A percentile compares a stretch with the other conserved stretches of the same genome.
These are phyloP conservation scores for Eucalyptus marginata DNA, from an alignment of 345 rosid species.

Conservation along the genomic window DNA sequence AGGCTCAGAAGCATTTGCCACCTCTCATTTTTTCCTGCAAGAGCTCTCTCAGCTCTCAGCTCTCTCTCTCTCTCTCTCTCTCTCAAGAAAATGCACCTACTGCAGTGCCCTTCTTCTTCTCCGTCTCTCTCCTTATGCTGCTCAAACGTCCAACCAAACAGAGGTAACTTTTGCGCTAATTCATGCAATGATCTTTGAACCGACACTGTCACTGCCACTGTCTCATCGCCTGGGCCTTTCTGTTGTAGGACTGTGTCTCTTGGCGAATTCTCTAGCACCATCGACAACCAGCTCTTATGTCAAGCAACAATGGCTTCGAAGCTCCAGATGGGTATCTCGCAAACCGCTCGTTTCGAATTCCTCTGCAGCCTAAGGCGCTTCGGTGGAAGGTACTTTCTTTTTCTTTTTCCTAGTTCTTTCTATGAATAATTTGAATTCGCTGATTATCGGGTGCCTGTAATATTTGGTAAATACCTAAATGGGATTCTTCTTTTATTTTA, in stretches of 20 bases:
- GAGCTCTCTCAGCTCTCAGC: no score
- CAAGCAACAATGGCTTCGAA: neutral
- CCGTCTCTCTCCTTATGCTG: neutral
- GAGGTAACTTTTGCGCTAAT: neutral
- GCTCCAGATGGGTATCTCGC: neutral
- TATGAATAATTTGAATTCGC: neutral
- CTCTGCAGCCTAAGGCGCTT: constrained; percentile 25
- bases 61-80: no score
- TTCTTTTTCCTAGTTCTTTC: neutral
- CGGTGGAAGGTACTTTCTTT: constrained; percentile 37
- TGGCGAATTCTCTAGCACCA: neutral
- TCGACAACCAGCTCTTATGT: no score
- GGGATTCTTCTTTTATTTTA: neutral
- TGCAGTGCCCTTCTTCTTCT: neutral
- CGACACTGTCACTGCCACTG: neutral
- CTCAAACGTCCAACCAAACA: neutral
- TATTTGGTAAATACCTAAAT: neutral
- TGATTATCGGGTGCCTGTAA: rapidly evolving
- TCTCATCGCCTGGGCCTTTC: neutral
- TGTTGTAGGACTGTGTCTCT: neutral
- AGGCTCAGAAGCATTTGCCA: no score
- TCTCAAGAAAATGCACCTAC: no score
- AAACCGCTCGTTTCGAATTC: constrained; percentile 4
- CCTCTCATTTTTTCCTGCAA: no score
- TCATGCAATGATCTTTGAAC: neutral